Conservation (phyloP, 441 rosid species). For the Bocquillonia castaneifolia region DNA sequence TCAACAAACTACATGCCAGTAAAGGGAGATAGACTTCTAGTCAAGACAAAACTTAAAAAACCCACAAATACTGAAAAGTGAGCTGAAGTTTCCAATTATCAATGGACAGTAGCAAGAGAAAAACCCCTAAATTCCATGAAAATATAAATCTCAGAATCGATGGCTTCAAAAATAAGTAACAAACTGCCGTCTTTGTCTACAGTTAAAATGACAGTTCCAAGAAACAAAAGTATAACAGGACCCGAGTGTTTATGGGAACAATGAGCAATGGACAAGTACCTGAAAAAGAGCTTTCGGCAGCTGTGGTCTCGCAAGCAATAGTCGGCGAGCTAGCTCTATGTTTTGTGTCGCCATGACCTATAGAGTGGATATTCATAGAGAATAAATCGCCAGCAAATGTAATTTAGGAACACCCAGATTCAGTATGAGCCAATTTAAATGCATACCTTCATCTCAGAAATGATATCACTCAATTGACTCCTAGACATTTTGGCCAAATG, state of each 20-base stretch:
- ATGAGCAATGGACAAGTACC: conserved; percentile 35
- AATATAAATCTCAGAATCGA: neutral
- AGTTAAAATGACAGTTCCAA: neutral
- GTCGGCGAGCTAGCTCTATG: conserved; percentile 68
- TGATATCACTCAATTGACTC: conserved; percentile 69
- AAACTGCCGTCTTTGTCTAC: neutral
- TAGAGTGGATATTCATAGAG: conserved; percentile 17
- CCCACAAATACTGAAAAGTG: neutral
- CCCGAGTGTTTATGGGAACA: neutral
- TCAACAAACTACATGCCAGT: neutral
- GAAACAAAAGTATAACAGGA: conserved; percentile 1
- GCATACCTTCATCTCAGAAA: conserved; percentile 74
- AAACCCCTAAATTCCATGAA: neutral
- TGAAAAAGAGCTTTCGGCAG: conserved; percentile 81
- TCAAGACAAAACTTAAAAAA: neutral
- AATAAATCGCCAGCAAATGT: conserved; percentile 2
- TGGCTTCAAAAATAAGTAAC: neutral
- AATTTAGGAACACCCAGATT: conserved; percentile 13
- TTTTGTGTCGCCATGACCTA: conserved; percentile 69
- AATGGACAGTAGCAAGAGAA: neutral
- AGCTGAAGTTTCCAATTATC: neutral
- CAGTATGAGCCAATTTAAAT: conserved; percentile 12
- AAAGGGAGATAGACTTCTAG: too few relatives aligned
- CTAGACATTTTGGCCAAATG: conserved; percentile 86
- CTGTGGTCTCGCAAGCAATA: conserved; percentile 70